Evolutionary conservation across 2,329 filamentous ascomycete species (phyloP), one percentile per base, ranked within the genome.

Genomic region (Fusarium nisikadoi): DNA sequence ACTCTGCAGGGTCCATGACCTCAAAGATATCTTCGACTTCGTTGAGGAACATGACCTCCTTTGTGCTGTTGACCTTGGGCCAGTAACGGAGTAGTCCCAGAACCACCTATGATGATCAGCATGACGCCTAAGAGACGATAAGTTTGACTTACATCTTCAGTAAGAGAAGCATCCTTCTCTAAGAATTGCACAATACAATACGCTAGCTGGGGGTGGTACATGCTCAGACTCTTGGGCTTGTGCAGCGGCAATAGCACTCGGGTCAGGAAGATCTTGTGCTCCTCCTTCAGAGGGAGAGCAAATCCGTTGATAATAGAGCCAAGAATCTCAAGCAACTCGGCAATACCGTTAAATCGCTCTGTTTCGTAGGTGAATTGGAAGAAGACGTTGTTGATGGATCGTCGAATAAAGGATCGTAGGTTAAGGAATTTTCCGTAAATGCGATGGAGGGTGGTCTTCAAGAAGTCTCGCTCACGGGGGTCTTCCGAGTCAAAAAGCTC

Each of bases 351-450:
- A 86, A 99, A 98, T 65, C 96, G 90, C 83, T 99, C 96, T 8
- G 96, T 99, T 83, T 99, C 96, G 81, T 99, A 99, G 68, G 94
- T 95, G 82, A 99, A 99, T 80, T 99, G 96, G 88, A 99, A 99
- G 85, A 99, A 99, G 77, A 99, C 96, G 79, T 99, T 98, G 89
- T 99, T 99, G 88, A 99, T 99, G 62, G 96, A 99, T 77, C 96
- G 91, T 79, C 96, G 90, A 79, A 99, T 99, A 82, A 97, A 99
- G 35, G 96, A 98, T 68, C 96, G 92, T 71, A 99, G 87, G 81
- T 99, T 99, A 77, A 99, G 88, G 84, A 99, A 99, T 85, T 99
- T 99, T 79, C 96, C 96, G 80, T 99, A 99, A 80, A 99, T 99
- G 70, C 96, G 91, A 83, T 99, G 96, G 61, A 99, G 87, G 1